phyloP scores from a whole-genome alignment of 2,329 filamentous ascomycete genomes.

The Diatrype stigma region DNA sequence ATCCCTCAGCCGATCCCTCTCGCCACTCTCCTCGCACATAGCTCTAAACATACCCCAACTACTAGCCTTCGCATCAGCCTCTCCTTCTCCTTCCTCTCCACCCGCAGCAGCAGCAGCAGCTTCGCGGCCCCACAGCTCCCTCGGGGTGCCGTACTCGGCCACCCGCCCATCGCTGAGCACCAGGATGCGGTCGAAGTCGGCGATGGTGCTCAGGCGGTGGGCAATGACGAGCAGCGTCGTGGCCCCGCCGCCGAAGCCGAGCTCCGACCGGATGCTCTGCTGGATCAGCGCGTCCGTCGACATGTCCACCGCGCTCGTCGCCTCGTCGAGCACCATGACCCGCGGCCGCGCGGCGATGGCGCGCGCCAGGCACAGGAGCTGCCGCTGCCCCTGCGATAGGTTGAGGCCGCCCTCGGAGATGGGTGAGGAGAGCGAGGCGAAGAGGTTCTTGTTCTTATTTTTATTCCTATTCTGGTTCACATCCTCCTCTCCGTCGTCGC shows the following conservation, averaged over 20 bases:
- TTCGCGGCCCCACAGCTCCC: conserved; percentile 50
- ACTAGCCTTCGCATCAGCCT: conserved; percentile 17
- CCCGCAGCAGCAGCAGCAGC: not conserved
- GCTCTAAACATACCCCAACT: conserved; percentile 50
- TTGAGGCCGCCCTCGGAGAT: conserved; percentile 72
- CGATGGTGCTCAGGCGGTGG: conserved; percentile 71
- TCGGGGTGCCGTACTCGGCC: conserved; percentile 63
- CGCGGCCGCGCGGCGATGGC: conserved; percentile 69
- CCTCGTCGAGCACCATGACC: conserved; percentile 77
- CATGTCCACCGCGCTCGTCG: conserved; percentile 76
- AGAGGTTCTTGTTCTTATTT: conserved; percentile 64
- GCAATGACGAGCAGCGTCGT: conserved; percentile 71
- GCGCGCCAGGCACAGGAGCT: conserved; percentile 70
- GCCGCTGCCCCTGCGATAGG: conserved; percentile 71
- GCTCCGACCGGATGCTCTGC: conserved; percentile 67
- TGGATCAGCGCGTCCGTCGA: conserved; percentile 71
- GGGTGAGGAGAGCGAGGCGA: conserved; percentile 56
- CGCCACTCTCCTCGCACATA: conserved; percentile 61
- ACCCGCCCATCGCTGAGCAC: conserved; percentile 65
- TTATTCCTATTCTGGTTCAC: no score
- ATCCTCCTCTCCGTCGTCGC: conserved; percentile 25
- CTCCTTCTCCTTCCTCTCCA: not conserved
- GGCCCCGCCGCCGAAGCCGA: no score
- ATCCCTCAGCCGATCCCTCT: conserved; percentile 47
- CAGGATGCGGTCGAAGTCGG: conserved; percentile 70